Evolutionary conservation across 345 rosid genomes (phyloP).

Genomic region (Sonneratia caseolaris): DNA sequence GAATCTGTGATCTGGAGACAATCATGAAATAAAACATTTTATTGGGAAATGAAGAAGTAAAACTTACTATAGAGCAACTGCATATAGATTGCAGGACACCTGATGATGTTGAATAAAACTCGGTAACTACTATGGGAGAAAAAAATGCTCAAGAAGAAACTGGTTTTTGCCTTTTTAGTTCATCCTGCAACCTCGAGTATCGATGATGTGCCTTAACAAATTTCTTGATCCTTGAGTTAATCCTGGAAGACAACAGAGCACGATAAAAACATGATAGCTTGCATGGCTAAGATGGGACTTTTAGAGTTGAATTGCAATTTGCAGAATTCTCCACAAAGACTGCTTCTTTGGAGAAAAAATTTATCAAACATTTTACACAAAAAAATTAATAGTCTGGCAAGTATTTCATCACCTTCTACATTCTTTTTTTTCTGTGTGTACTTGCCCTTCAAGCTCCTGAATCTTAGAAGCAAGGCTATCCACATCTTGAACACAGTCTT

Average conservation of each 20-base stretch:
- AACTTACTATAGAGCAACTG: neutral
- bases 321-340: too few relatives aligned
- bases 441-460: slow-evolving; percentile 60
- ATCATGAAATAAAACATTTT: neutral
- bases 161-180: slow-evolving; percentile 52
- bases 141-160: neutral
- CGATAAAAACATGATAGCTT: neutral
- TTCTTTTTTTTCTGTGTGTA: slow-evolving; percentile 66
- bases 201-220: slow-evolving; percentile 63
- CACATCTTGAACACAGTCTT: slow-evolving; percentile 61
- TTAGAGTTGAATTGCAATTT: too few relatives aligned
- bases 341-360: too few relatives aligned
- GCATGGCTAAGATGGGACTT: neutral
- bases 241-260: slow-evolving; percentile 37
- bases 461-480: slow-evolving; percentile 59
- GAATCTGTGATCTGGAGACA: slow-evolving; percentile 60
- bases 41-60: neutral
- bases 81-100: slow-evolving; percentile 4
- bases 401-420: slow-evolving; percentile 46
- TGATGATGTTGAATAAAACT: slow-evolving; percentile 1
- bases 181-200: slow-evolving; percentile 48
- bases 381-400: neutral
- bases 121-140: neutral
- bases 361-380: too few relatives aligned
- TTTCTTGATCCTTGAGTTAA: slow-evolving; percentile 61